Evolutionary conservation across 169 alveolate species (phyloP), one percentile per base, ranked within the genome.

Genomic region (Theileria luwenshuni): DNA sequence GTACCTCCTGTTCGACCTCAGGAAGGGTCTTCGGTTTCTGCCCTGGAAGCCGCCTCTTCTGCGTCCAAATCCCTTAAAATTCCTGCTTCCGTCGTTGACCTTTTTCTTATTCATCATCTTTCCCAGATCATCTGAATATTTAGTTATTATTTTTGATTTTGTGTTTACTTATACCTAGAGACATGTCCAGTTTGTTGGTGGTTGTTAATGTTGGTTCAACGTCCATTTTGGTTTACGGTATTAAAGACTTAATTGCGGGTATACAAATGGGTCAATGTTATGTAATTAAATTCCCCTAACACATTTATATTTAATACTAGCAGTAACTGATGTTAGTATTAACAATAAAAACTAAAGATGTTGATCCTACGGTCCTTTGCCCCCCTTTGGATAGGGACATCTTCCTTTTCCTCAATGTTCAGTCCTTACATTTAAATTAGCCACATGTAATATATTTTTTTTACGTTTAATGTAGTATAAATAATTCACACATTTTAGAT

Each of bases 141-240:
- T 23, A 23, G n/a, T 59, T 23, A 59, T 5, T 8, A 21, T 43
- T 10, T 13, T 32, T 41, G n/a, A 12, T 28, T 32, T 32, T 12
- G 8, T 3, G 17, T 38, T 47, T 35, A 41, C 25, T 25, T 19
- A 25, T 1, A 67, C 75, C 75, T 25, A 67, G 64, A 12, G 75
- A 67, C 75, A 67, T 67, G 21, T 67, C 75, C 19, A 67, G 75
- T 35, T 67, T 67, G 51, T 67, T 67, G 45, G 75, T 27, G 15
- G 67, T 67, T 25, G 69, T 62, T 19, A 62, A 17, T 12, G 52
- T 12, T 25, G 17, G 17, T 28, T 62, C 71, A 2, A 62, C 58
- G 33, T 42, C 58, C 71, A 62, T 62, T 51, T 51, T 6, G 30
- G 17, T 49, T 49, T 2, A 21, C 59, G 23, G 33, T 21, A 49